A percentile compares a stretch with the other conserved stretches of the same genome.
Evolutionary conservation across 345 rosid genomes (phyloP).

Genomic region (Bruguiera parviflora): DNA sequence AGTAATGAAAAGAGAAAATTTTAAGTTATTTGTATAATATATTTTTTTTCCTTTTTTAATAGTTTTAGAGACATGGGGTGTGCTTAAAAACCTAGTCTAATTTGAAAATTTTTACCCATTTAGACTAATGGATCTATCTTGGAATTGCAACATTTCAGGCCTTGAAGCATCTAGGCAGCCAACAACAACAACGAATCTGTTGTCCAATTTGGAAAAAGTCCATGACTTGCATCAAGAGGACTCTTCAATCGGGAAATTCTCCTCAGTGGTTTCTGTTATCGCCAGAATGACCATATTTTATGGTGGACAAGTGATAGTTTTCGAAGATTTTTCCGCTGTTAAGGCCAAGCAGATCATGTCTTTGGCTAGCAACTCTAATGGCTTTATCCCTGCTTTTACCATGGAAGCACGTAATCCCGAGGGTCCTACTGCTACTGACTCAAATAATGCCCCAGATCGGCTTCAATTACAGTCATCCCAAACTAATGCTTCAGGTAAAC

Average conservation of each 20-base stretch:
- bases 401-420: constrained; percentile 5
- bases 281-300: constrained; percentile 66
- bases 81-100: no score
- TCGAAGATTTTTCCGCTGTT: constrained; percentile 47
- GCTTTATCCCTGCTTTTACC: constrained; percentile 5
- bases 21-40: neutral
- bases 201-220: constrained; percentile 29
- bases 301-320: constrained; percentile 45
- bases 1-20: no score
- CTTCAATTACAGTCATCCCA: constrained; percentile 20
- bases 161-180: constrained; percentile 20
- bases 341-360: constrained; percentile 51
- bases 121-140: constrained; percentile 12
- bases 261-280: constrained; percentile 19
- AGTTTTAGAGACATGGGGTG: neutral
- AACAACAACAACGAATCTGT: constrained; percentile 27
- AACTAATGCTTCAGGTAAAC: constrained; percentile 22
- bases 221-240: neutral
- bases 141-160: constrained; percentile 22
- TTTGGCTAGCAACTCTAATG: constrained; percentile 22
- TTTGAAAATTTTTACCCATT: neutral
- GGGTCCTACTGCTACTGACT: constrained; percentile 27
- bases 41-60: constrained; percentile 6
- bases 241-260: constrained; percentile 9
- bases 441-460: constrained; percentile 22